Evolutionary conservation across 2,329 filamentous ascomycete genomes (phyloP).

Genomic region (Pseudogymnoascus sp.): DNA sequence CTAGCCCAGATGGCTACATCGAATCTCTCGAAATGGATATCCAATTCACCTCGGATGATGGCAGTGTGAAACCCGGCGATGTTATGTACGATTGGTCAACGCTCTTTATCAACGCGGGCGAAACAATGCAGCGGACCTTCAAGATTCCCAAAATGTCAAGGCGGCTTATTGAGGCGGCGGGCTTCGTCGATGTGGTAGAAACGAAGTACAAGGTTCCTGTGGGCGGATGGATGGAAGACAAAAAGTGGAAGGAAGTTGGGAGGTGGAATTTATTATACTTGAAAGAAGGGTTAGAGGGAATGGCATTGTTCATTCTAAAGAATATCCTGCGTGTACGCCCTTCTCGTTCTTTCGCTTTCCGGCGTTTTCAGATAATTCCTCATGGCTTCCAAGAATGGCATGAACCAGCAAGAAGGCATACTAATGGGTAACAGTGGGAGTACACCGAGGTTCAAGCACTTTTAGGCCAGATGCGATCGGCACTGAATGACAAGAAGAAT

Average conservation of each 20-base stretch:
- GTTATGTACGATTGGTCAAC: not conserved
- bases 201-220: constrained; percentile 4
- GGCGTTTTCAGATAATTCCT: not conserved
- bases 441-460: not conserved
- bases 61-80: constrained; percentile 16
- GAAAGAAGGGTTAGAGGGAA: not conserved
- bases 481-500: not conserved
- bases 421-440: not conserved
- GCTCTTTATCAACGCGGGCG: constrained; percentile 31
- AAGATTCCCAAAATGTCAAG: not conserved
- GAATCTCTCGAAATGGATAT: constrained; percentile 35
- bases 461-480: not conserved
- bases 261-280: not conserved
- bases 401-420: not conserved
- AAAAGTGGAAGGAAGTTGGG: not conserved
- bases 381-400: not conserved
- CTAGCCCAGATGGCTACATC: constrained; percentile 36
- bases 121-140: constrained; percentile 18
- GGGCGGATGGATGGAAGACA: not conserved
- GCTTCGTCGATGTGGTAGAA: constrained; percentile 6
- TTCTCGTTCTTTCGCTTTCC: not conserved
- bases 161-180: constrained; percentile 4
- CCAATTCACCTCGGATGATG: constrained; percentile 32
- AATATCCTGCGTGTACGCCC: not conserved
- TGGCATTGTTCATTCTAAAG: not conserved